Evolutionary conservation across 2,329 filamentous ascomycete genomes (phyloP), one percentile per base, ranked within the genome.

Genomic region (Madurella fahalii): DNA sequence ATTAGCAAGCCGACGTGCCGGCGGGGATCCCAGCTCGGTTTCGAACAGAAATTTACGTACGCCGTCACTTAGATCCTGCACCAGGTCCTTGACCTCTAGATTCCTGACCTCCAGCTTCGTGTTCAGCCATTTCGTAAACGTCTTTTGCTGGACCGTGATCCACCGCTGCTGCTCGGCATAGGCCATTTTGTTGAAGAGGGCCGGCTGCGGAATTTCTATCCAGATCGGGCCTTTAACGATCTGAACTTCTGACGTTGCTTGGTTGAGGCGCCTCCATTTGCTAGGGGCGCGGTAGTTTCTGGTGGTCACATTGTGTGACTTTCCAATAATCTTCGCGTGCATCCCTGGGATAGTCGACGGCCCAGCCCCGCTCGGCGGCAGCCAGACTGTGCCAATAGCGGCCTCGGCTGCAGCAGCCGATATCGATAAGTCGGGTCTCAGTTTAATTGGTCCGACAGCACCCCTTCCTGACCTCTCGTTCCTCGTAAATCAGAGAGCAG

Each of bases 71-170:
- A 99, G 83, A 73, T 97, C 94, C 59, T 80, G 79, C 58, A 95
- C 90, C 53, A 99, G 80, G 71, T 96, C 90, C 68, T 90, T 86
- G 67, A 97, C 89, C 66, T 86, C 85, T 60, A 96, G 75, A 53
- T 86, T 77, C 63, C 93, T 84, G 58, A 78, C 81, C 70, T 88
- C 86, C 66, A 99, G 78, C 76, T 99, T 99, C 65, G 90, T 95
- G 74, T 99, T 99, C 63, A 99, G 83, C 94, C 94, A 99, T 89
- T 97, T 99, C 56, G 92, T 96, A 74, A 99, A 99, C 30, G 94
- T 99, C 82, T 97, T 99, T 73, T 97, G 88, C 78, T 97, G 93
- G 74, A 96, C 91, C 68, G 79, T 84, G 65, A 87, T 80, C 84
- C 84, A 87, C 70, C 79, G 77, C 71, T 85, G 81, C 72, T 86